A percentile compares a stretch with the other conserved stretches of the same genome.
phyloP scores from a whole-genome alignment of 805 yeast genomes.

The Suhomyces vadensis region DNA sequence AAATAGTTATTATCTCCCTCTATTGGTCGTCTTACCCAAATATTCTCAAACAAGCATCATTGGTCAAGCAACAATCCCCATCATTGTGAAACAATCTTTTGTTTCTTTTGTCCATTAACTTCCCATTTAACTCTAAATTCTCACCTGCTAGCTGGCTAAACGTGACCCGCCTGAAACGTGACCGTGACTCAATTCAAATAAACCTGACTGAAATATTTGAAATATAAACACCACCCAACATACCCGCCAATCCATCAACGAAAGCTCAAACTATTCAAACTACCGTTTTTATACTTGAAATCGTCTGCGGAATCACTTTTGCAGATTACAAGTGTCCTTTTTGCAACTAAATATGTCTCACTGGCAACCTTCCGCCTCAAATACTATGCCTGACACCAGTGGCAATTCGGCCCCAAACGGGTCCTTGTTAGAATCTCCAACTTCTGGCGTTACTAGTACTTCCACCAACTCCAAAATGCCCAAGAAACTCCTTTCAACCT shows the following conservation, averaged over 20 bases:
- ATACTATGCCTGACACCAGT: background rate
- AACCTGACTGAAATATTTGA: slow-evolving; percentile 6
- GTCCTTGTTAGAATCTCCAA: no score
- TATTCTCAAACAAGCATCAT: background rate
- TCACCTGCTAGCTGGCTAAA: background rate
- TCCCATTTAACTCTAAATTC: no score
- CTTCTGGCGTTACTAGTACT: no score
- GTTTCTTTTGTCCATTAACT: no score
- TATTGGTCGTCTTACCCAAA: background rate
- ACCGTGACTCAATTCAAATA: slow-evolving; percentile 7
- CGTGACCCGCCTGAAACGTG: slow-evolving; percentile 7
- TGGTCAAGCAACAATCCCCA: background rate
- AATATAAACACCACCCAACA: background rate
- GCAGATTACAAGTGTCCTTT: no score
- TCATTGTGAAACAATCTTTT: background rate
- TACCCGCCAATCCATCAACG: background rate
- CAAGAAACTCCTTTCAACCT: slow-evolving; percentile 55
- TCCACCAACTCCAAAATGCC: background rate
- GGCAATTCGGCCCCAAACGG: background rate
- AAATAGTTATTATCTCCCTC: background rate
- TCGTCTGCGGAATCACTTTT: no score
- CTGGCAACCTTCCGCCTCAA: slow-evolving; percentile 3
- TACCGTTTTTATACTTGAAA: background rate
- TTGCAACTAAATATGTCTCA: no score
- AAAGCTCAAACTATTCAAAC: background rate